Evolutionary conservation across 768 basidiomycete genomes (phyloP).

Genomic region (Mrakia blollopis): DNA sequence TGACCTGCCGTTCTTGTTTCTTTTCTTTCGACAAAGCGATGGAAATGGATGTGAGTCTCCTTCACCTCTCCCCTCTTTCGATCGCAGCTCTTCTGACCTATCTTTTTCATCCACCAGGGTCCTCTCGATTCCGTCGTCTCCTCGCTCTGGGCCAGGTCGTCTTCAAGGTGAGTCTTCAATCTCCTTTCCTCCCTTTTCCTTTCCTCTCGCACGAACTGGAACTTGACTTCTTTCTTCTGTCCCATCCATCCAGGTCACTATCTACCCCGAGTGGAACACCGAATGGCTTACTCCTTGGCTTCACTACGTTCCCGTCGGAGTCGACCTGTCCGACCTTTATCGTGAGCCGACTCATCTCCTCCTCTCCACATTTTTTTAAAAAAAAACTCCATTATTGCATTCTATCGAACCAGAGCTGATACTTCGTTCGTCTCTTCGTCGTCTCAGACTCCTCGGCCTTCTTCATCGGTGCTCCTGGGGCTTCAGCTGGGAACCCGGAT

Average conservation of each 20-base stretch:
- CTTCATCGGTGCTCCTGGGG: conserved; percentile 22
- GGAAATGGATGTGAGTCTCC: conserved; percentile 21
- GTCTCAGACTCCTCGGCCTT: conserved; percentile 20
- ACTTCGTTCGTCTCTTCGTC: not conserved
- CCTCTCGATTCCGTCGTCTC: conserved; percentile 23
- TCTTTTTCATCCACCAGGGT: not conserved
- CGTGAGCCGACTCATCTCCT: not conserved
- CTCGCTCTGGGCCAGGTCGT: conserved; percentile 9
- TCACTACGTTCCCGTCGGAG: conserved; percentile 41
- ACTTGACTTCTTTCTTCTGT: too few species aligned
- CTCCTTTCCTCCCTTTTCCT: too few species aligned
- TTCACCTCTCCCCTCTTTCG: not conserved
- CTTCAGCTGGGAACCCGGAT: not conserved
- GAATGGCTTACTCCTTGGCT: conserved; percentile 40
- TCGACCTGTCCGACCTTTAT: conserved; percentile 35
- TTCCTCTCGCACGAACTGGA: too few species aligned
- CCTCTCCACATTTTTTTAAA: too few species aligned
- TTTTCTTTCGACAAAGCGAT: conserved; percentile 2
- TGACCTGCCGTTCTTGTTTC: not conserved
- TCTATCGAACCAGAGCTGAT: too few species aligned
- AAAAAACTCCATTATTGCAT: too few species aligned
- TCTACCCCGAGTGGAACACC: conserved; percentile 26
- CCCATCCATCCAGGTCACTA: not conserved
- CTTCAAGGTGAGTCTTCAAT: not conserved
- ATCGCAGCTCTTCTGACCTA: too few species aligned